These are phyloP conservation scores for Colletotrichum higginsianum DNA, from an alignment of 2,329 filamentous ascomycete species.

Conservation along the genomic window DNA sequence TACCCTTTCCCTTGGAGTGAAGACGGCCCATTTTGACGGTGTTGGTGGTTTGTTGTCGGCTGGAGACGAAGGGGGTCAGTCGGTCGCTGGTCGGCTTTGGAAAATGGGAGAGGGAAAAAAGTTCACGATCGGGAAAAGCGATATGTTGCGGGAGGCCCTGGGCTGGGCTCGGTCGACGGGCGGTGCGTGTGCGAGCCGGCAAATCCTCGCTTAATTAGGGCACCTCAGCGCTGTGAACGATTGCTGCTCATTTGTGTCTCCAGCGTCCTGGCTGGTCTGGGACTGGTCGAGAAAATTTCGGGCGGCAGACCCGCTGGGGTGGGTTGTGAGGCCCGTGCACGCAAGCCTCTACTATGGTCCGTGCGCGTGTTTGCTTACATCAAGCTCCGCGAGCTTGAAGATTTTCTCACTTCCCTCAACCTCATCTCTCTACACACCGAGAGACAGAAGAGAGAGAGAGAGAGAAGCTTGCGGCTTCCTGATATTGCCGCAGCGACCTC, in stretches of 20 bases:
- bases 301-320: neutral
- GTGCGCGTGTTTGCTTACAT: slow-evolving; percentile 37
- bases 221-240: slow-evolving; percentile 35
- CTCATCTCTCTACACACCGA: slow-evolving; percentile 13
- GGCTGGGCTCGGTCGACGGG: slow-evolving; percentile 29
- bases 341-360: slow-evolving; percentile 21
- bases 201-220: slow-evolving; percentile 65
- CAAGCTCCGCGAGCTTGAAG: slow-evolving; percentile 29
- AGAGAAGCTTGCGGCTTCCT: slow-evolving; percentile 4
- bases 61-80: slow-evolving; percentile 38
- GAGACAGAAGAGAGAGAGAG: neutral
- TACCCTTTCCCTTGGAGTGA: slow-evolving; percentile 99
- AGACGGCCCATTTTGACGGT: slow-evolving; percentile 89
- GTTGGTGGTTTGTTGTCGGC: slow-evolving; percentile 45
- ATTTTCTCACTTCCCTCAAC: slow-evolving; percentile 34
- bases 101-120: slow-evolving; percentile 34
- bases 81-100: slow-evolving; percentile 41
- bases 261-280: neutral
- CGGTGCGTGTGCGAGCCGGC: slow-evolving; percentile 58
- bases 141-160: slow-evolving; percentile 26
- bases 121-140: slow-evolving; percentile 37
- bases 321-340: neutral
- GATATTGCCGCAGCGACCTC: neutral
- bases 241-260: neutral
- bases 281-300: slow-evolving; percentile 28